Base-by-base conservation (phyloP, 2,329 filamentous ascomycete genomes). In the Colletotrichum salicis region DNA sequence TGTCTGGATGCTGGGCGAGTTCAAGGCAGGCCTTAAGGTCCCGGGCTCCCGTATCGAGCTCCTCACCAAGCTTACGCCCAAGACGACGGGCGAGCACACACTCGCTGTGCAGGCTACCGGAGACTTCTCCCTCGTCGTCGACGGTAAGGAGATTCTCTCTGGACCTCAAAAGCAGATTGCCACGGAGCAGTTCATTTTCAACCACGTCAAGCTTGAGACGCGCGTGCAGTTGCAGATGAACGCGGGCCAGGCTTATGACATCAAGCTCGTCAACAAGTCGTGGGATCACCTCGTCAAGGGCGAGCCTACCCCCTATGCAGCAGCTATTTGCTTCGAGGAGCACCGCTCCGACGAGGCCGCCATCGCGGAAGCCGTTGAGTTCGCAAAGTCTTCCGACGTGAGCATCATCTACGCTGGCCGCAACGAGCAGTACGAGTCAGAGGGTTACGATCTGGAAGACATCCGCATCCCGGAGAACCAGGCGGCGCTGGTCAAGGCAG, bases 1-100 rank as follows among this genome's bases (percentile, higher is more conserved):
- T 2, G 73, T 74, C 11, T 75, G 74, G 74, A 75, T 75, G 74
- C 48, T 75, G 48, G 74, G 74, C 22, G 61, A 75, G 58, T 75
- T 73, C 73, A 74, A 71, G 56, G 52, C 58, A 0, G 73, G 73
- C 3, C 64, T 75, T 5, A 66, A 67, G 22, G 64, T 73, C 4
- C 70, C 71, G 5, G 73, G 73, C 4, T 75, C 74, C 12, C 70
- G 60, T n/a, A 3, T 75, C n/a, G 59, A 66, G 24, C 62, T 75
- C 24, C 65, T 64, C 5, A 73, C 73, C 3, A 71, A 67, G n/a
- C 11, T 75, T 27, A 74, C 70, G 0, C 65, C 74, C 4, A 22
- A 52, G 11, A 73, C 56, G 19, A 70, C 73, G 3, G 74, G 74
- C 12, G 64, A 69, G 15, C 74, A 75, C 35, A 75, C 67, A 0